Evolutionary conservation across 306 rosid genomes (phyloP), one percentile per base, ranked within the genome.

Genomic region (Glycine latifolia): DNA sequence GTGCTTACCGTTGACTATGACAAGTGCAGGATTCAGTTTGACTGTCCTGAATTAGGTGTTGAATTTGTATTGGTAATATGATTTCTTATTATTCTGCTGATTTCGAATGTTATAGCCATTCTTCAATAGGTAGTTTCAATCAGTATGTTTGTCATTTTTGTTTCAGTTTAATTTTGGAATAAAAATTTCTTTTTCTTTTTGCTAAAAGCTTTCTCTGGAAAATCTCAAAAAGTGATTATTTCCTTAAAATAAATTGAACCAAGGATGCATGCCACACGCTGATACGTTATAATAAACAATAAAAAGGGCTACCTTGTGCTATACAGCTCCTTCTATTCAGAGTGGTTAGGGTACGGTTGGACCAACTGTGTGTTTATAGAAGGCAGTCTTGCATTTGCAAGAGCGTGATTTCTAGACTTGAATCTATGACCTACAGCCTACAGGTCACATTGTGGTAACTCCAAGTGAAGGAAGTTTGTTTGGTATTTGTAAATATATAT

Each of bases 1-100:
- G 97, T 95, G 88, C 95, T 95, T 67, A 90, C 97, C 0, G 97
- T 91, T 84, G 92, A 95, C 85, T 91, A 93, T 46, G 98, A 91
- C 79, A 95, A 78, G 79, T 95, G 91, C 89, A 87, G 97, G 87
- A 86, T 95, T 86, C 99, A 89, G 85, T 95, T 95, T 87, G 96
- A 93, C 85, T 79, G 85, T 76, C 91, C 92, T 67, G 95, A 93
- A 81, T 87, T 95, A 56, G 99, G 99, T 37, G 97, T 93, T 89
- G 92, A 90, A 86, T 88, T 93, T 72, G 94, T 95, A 86, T 86
- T 79, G 96, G 99, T 95, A 93, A 55, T 66, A 31, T 39, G 53
- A 78, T 84, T 73, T 84, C 77, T 85, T 26, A 80, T 74, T 46
- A 60, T 39, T 58, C 37, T 81, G 50, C 79, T 53, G n/a, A 6